A percentile compares a stretch with the other conserved stretches of the same genome.
Conservation (phyloP, 2,329 filamentous ascomycete genomes). For the Fusarium brachygibbosum region DNA sequence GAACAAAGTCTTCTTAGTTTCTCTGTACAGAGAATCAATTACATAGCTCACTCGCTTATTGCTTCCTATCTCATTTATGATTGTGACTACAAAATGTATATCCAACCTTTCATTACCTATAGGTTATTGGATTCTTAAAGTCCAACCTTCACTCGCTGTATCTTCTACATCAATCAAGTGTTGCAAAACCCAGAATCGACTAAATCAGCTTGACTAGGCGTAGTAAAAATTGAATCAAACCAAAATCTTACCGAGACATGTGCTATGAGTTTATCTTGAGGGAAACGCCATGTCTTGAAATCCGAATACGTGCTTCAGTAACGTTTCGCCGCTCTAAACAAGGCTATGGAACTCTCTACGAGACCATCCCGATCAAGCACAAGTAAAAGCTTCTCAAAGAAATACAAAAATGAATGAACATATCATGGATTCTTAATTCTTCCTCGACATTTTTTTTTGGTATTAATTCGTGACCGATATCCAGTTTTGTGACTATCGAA, state of each 20-base stretch:
- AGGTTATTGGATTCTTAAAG: no score
- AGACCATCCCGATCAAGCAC: background rate
- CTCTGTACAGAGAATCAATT: no score
- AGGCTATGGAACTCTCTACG: background rate
- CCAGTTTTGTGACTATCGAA: background rate
- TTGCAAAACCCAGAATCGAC: background rate
- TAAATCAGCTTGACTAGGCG: background rate
- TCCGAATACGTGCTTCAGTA: conserved; percentile 3
- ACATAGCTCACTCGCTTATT: no score
- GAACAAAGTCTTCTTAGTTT: no score
- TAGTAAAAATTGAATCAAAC: background rate
- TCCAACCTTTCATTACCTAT: background rate
- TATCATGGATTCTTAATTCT: background rate
- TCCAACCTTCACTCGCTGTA: no score
- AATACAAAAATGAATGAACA: background rate
- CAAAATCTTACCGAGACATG: background rate
- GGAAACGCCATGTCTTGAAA: background rate
- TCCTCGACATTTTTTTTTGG: background rate
- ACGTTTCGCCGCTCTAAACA: background rate
- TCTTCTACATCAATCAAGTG: background rate
- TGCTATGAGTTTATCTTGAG: background rate
- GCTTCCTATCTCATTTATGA: no score
- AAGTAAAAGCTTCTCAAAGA: background rate
- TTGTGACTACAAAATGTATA: no score
- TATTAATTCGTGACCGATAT: background rate